These are phyloP conservation scores for Nymphaea colorata DNA, from an alignment of 164 flowering plant species.

Conservation along the genomic window DNA sequence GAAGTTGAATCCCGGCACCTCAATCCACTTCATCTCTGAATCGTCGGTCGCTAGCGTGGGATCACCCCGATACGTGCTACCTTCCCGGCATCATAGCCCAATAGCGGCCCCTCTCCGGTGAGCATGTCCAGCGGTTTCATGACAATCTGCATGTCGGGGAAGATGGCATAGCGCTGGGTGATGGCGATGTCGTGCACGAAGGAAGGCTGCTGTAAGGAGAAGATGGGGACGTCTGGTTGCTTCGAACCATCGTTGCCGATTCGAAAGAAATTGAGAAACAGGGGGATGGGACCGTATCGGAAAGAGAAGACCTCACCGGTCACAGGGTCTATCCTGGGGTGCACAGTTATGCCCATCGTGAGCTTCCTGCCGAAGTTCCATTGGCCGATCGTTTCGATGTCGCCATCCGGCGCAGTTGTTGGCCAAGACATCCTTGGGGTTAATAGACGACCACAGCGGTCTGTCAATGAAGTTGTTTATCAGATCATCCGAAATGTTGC, in stretches of 20 bases:
- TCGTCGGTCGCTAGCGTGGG: constrained; percentile 59
- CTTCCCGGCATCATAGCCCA: constrained; percentile 32
- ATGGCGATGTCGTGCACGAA: constrained; percentile 77
- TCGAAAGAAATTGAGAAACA: constrained; percentile 48
- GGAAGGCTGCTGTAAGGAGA: constrained; percentile 39
- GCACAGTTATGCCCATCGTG: constrained; percentile 65
- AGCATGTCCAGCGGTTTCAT: constrained; percentile 45
- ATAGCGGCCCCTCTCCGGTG: constrained; percentile 28
- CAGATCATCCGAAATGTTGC: constrained; percentile 30
- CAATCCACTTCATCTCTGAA: constrained; percentile 60
- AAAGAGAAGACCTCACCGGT: constrained; percentile 66
- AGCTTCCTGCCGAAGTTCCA: constrained; percentile 43
- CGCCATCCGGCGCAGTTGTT: constrained; percentile 52
- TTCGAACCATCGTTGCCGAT: constrained; percentile 35
- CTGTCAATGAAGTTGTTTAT: constrained; percentile 54
- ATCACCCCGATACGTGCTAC: constrained; percentile 56
- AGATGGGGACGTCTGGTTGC: constrained; percentile 48
- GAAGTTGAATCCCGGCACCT: constrained; percentile 59
- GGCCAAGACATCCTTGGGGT: constrained; percentile 47
- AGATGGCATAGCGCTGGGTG: constrained; percentile 47
- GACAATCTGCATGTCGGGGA: constrained; percentile 52
- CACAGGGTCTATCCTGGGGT: constrained; percentile 57
- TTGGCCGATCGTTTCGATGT: constrained; percentile 52
- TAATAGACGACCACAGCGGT: constrained; percentile 36
- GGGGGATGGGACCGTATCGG: constrained; percentile 51